phyloP scores from a whole-genome alignment of 176 grass and related monocot genomes.

The Oryza punctata region DNA sequence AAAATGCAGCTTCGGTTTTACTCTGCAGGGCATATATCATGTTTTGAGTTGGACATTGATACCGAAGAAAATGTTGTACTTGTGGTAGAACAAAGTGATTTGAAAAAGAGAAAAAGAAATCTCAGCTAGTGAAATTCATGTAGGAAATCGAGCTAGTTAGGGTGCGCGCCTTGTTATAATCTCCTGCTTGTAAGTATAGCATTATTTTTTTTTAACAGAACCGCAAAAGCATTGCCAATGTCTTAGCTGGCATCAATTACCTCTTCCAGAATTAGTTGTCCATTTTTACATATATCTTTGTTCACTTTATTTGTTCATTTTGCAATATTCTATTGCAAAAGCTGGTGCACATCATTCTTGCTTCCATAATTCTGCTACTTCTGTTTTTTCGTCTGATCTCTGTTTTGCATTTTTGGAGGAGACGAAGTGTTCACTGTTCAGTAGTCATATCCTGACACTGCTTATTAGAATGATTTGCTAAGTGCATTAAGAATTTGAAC shows the following conservation, averaged over 20 bases:
- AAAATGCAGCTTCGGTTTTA: neutral
- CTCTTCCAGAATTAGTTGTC: neutral
- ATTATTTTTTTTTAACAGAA: neutral
- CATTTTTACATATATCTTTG: neutral
- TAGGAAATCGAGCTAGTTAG: neutral
- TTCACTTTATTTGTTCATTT: neutral
- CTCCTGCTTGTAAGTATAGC: neutral
- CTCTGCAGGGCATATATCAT: neutral
- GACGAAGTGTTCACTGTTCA: neutral
- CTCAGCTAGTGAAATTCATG: neutral
- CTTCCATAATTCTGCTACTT: neutral
- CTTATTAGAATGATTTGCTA: neutral
- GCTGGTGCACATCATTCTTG: neutral
- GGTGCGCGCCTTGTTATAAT: neutral
- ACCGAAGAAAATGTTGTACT: neutral
- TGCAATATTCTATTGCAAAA: neutral
- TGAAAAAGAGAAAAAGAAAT: neutral
- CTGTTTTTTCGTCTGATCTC: neutral
- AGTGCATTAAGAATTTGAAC: constrained; percentile 10
- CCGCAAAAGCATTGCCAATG: neutral
- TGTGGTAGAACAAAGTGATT: neutral
- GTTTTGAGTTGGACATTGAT: neutral
- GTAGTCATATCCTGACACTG: neutral
- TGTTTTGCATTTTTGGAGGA: constrained; percentile 3
- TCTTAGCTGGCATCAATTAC: neutral